A percentile compares a stretch with the other conserved stretches of the same genome.
These are phyloP conservation scores for Ligustrum vulgare DNA, from an alignment of 257 asterid genomes.

Conservation along the genomic window DNA sequence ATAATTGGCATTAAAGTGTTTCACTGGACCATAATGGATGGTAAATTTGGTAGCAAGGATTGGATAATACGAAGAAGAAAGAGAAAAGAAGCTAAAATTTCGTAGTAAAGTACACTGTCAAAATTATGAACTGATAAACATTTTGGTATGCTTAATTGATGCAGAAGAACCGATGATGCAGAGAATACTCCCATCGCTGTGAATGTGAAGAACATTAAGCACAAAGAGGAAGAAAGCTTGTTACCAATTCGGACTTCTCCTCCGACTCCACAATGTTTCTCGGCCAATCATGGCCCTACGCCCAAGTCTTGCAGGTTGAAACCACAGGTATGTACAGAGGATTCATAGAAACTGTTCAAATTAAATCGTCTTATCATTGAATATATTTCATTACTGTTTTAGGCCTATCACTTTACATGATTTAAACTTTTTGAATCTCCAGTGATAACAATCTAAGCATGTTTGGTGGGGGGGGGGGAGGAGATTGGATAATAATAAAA, in stretches of 20 bases:
- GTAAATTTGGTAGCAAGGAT: no score
- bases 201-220: constrained; percentile 53
- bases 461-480: neutral
- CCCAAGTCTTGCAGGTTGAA: constrained; percentile 48
- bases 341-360: neutral
- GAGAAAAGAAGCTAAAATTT: no score
- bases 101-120: no score
- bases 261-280: constrained; percentile 96
- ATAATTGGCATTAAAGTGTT: no score
- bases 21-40: no score
- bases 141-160: constrained; percentile 17
- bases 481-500: neutral
- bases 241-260: constrained; percentile 75
- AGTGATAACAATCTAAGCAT: neutral
- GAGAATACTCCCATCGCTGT: constrained; percentile 76
- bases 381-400: neutral
- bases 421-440: neutral
- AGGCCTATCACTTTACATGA: neutral
- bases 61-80: no score
- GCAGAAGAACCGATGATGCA: constrained; percentile 68
- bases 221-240: constrained; percentile 34
- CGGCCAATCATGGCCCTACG: constrained; percentile 42
- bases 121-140: no score
- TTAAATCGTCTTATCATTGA: neutral
- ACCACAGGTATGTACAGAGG: constrained; percentile 46